Evolutionary conservation across 305 asterid genomes (phyloP).

Genomic region (Fraxinus dipetala): DNA sequence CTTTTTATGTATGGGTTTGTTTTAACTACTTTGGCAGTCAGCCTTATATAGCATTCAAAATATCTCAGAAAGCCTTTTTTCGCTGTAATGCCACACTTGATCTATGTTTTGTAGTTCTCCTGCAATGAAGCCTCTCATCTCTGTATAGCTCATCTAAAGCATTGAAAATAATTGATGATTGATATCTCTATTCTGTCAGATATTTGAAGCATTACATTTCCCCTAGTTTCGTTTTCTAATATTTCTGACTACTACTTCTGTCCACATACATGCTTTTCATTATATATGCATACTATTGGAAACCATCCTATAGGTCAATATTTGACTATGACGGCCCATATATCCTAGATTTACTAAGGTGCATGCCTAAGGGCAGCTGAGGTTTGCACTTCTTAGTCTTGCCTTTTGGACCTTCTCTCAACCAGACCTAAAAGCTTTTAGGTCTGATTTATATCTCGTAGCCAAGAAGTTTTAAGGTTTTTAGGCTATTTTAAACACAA

Average conservation of each 20-base stretch:
- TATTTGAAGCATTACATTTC: not conserved
- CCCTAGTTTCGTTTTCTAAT: not conserved
- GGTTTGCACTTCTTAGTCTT: not conserved
- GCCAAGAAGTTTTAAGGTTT: not conserved
- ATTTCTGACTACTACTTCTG: not conserved
- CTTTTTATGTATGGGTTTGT: not conserved
- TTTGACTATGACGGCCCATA: not conserved
- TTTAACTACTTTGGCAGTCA: not conserved
- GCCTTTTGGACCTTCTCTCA: not conserved
- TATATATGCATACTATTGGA: not conserved
- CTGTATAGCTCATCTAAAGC: not conserved
- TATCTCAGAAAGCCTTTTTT: not conserved
- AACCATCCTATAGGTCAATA: no score
- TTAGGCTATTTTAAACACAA: not conserved
- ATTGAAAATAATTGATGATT: not conserved
- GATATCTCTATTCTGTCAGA: not conserved
- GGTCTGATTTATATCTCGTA: not conserved
- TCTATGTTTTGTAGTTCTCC: not conserved
- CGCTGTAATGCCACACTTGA: not conserved
- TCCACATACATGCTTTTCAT: not conserved
- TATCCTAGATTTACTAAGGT: not conserved
- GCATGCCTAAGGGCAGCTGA: not conserved
- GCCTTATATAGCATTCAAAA: not conserved
- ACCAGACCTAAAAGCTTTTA: not conserved
- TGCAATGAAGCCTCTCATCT: not conserved